Evolutionary conservation across 2,329 filamentous ascomycete species (phyloP), one percentile per base, ranked within the genome.

Genomic region (Venturiaceae sp.): DNA sequence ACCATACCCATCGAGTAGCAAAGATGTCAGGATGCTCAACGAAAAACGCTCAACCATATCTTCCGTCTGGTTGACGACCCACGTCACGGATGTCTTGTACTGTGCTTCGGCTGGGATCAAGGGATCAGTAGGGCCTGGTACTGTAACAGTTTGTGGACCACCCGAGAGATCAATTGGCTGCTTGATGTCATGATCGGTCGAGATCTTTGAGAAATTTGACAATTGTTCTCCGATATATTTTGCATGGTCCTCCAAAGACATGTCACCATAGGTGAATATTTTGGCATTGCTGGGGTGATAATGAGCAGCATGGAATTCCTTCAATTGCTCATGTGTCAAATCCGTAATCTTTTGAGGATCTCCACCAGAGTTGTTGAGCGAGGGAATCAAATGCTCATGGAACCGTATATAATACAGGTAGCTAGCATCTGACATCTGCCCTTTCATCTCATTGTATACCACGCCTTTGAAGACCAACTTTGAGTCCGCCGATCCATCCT

Each of bases 361-460:
- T 58, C 94, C 94, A 34, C 94, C 94, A 1, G 92, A 97, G 75
- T 99, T 97, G 75, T 99, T 88, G 71, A 99, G 87, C 37, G 87
- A 87, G 0, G 94, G 94, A 69, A 95, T 94, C 57, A 99, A 90
- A 69, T 94, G 87, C 66, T 97, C 91, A 69, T 95, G 90, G 73
- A 95, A 99, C 57, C 87, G 83, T 64, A 96, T 95, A 71, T 96
- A 97, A 77, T 90, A 99, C 0, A 97, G 78, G 67, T 99, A 99
- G 64, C 90, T 90, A 6, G 92, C 91, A 71, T 99, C 94, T 2
- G 94, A 97, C 86, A 97, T 95, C 69, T 96, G 92, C 0, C 94
- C 94, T 75, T 99, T 99, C 94, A 99, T 99, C 76, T 99, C 94
- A 67, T 99, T 99, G 76, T 97, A 97, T 0, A 97, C 92, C 1